Evolutionary conservation across 1,139 yeast species (phyloP).

Genomic region (Diutina rugosa): DNA sequence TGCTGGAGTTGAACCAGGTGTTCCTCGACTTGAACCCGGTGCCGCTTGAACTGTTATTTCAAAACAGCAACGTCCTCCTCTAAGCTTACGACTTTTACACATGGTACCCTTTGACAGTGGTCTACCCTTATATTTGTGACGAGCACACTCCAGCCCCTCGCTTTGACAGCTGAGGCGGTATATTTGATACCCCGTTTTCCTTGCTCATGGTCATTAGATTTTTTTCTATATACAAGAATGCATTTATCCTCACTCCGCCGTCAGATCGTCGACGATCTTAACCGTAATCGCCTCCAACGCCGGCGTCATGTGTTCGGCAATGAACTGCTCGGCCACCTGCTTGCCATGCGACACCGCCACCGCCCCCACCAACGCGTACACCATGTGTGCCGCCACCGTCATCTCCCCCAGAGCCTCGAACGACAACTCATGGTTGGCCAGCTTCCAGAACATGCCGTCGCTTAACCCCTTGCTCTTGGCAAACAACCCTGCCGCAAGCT

Average conservation of each 20-base stretch:
- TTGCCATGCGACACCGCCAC: slow-evolving; percentile 61
- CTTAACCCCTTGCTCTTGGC: slow-evolving; percentile 37
- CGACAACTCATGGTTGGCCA: slow-evolving; percentile 38
- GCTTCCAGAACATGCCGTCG: slow-evolving; percentile 61
- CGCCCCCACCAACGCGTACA: slow-evolving; percentile 75
- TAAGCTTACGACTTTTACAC: neutral
- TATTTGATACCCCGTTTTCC: neutral
- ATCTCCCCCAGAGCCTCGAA: slow-evolving; percentile 45
- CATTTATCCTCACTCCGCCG: neutral
- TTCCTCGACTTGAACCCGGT: neutral
- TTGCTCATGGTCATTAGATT: neutral
- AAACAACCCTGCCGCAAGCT: slow-evolving; percentile 37
- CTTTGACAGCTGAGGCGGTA: neutral
- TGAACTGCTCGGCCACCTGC: slow-evolving; percentile 39
- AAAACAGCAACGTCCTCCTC: neutral
- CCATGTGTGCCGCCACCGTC: slow-evolving; percentile 50
- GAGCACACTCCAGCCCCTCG: neutral
- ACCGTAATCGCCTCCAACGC: slow-evolving; percentile 13
- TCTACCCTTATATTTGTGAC: neutral
- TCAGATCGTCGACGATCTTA: slow-evolving; percentile 8
- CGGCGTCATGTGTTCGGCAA: slow-evolving; percentile 29
- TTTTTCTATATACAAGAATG: neutral
- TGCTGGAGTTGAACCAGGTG: neutral
- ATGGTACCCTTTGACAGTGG: neutral
- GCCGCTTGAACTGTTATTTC: neutral